Evolutionary conservation across 2,329 filamentous ascomycete species (phyloP).

Genomic region (Colletotrichum chlorophyti): DNA sequence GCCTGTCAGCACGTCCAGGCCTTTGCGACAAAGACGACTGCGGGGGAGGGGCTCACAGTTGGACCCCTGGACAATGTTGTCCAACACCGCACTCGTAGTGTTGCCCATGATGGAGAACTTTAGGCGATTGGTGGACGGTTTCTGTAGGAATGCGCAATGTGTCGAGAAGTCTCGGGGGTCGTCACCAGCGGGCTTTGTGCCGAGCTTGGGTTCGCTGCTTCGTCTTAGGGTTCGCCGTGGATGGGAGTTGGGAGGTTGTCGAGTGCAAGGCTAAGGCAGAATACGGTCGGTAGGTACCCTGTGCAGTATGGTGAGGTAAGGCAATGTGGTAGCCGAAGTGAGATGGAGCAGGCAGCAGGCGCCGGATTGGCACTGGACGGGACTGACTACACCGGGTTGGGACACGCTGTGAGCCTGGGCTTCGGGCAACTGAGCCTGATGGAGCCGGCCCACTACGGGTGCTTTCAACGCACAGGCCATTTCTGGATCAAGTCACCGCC

Average conservation of each 20-base stretch:
- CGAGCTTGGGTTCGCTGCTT: slow-evolving; percentile 16
- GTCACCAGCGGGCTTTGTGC: slow-evolving; percentile 14
- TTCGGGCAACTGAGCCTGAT: slow-evolving; percentile 19
- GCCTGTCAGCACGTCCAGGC: slow-evolving; percentile 19
- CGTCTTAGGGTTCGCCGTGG: slow-evolving; percentile 18
- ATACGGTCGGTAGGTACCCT: slow-evolving; percentile 6
- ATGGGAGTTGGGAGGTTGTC: slow-evolving; percentile 9
- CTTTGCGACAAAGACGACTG: slow-evolving; percentile 26
- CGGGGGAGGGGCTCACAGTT: slow-evolving; percentile 72
- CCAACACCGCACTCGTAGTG: slow-evolving; percentile 77
- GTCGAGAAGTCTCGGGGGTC: not conserved
- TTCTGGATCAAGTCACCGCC: slow-evolving; percentile 5
- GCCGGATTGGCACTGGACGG: slow-evolving; percentile 11
- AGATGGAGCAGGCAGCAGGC: slow-evolving; percentile 6
- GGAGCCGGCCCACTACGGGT: not conserved
- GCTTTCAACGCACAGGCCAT: slow-evolving; percentile 13
- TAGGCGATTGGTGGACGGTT: slow-evolving; percentile 1
- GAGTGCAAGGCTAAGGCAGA: slow-evolving; percentile 11
- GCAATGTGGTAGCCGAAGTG: slow-evolving; percentile 12
- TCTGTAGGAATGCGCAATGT: slow-evolving; percentile 1
- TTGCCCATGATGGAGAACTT: slow-evolving; percentile 64
- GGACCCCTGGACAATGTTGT: slow-evolving; percentile 94
- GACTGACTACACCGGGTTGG: too few relatives aligned
- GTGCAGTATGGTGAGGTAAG: too few relatives aligned
- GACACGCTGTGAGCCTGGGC: too few relatives aligned